Evolutionary conservation across 2,329 filamentous ascomycete genomes (phyloP).

Genomic region (Mycosphaerella sp.): DNA sequence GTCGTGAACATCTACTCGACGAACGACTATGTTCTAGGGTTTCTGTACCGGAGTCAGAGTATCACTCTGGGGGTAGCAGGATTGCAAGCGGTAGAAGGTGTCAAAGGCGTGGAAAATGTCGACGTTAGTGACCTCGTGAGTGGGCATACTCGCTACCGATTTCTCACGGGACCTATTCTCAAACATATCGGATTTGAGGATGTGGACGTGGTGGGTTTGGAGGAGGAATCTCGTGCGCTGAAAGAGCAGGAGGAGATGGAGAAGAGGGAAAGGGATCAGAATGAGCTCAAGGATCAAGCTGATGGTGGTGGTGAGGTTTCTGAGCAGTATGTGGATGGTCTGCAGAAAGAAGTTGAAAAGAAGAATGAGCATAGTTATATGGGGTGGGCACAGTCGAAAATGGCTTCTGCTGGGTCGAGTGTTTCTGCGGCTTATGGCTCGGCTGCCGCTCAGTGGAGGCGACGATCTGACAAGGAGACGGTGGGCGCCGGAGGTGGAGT

Average conservation of each 20-base stretch:
- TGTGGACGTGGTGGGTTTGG: conserved; percentile 44
- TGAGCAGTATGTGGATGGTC: conserved; percentile 31
- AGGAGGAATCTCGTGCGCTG: conserved; percentile 40
- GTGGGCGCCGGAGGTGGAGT: not conserved
- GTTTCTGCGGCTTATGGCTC: conserved; percentile 24
- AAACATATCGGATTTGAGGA: conserved; percentile 50
- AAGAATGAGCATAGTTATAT: conserved; percentile 43
- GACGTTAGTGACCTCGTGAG: conserved; percentile 47
- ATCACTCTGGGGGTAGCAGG: conserved; percentile 80
- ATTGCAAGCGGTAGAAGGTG: conserved; percentile 63
- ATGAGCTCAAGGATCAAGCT: conserved; percentile 26
- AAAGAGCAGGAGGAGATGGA: conserved; percentile 37
- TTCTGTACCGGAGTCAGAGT: conserved; percentile 78
- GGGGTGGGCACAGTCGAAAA: conserved; percentile 40
- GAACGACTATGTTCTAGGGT: conserved; percentile 81
- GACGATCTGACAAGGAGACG: not conserved
- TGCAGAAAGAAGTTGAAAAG: conserved; percentile 40
- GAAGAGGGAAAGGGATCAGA: conserved; percentile 28
- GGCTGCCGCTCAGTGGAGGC: conserved; percentile 16
- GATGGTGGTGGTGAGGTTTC: conserved; percentile 30
- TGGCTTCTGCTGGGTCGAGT: conserved; percentile 30
- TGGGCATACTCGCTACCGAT: conserved; percentile 48
- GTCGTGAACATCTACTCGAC: conserved; percentile 84
- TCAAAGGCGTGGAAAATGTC: conserved; percentile 59
- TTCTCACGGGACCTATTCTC: conserved; percentile 47